A percentile compares a stretch with the other conserved stretches of the same genome.
Conservation (phyloP, 2,329 filamentous ascomycete genomes). For the Aspergillus novofumigatus region DNA sequence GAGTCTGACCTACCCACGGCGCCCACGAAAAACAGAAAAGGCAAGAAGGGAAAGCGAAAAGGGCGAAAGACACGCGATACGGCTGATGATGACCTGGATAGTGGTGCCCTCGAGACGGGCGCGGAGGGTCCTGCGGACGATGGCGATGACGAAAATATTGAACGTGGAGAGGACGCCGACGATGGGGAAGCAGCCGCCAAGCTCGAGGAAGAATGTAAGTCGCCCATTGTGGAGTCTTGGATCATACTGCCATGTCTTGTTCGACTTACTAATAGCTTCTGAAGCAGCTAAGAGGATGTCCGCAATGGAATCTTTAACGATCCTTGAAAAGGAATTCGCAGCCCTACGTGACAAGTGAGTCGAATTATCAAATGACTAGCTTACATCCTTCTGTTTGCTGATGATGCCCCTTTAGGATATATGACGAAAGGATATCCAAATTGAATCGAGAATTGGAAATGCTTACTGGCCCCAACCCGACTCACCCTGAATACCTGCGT, state of each 20-base stretch:
- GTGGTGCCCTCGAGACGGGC: slow-evolving; percentile 37
- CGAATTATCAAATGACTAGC: background rate
- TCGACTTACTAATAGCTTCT: slow-evolving; percentile 1
- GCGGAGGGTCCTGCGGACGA: slow-evolving; percentile 44
- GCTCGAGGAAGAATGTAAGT: slow-evolving; percentile 50
- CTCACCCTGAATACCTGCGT: slow-evolving; percentile 85
- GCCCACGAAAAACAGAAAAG: slow-evolving; percentile 36
- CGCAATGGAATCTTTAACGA: slow-evolving; percentile 72
- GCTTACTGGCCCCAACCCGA: slow-evolving; percentile 55
- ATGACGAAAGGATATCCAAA: slow-evolving; percentile 80
- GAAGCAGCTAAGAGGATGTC: slow-evolving; percentile 72
- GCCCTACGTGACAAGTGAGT: slow-evolving; percentile 65
- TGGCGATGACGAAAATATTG: slow-evolving; percentile 48
- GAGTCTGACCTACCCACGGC: slow-evolving; percentile 28
- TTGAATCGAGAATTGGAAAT: slow-evolving; percentile 66
- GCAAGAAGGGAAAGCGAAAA: slow-evolving; percentile 46
- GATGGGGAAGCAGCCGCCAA: slow-evolving; percentile 44
- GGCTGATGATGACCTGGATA: slow-evolving; percentile 32
- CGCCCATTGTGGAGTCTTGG: background rate
- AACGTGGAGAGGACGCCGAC: slow-evolving; percentile 44
- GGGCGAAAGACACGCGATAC: slow-evolving; percentile 38
- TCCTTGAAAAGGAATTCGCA: slow-evolving; percentile 84
- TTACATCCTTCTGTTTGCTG: slow-evolving; percentile 7
- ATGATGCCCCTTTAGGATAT: slow-evolving; percentile 56
- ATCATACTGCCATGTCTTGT: background rate